Evolutionary conservation across 768 basidiomycete species (phyloP), one percentile per base, ranked within the genome.

Genomic region (Inosperma sp.): DNA sequence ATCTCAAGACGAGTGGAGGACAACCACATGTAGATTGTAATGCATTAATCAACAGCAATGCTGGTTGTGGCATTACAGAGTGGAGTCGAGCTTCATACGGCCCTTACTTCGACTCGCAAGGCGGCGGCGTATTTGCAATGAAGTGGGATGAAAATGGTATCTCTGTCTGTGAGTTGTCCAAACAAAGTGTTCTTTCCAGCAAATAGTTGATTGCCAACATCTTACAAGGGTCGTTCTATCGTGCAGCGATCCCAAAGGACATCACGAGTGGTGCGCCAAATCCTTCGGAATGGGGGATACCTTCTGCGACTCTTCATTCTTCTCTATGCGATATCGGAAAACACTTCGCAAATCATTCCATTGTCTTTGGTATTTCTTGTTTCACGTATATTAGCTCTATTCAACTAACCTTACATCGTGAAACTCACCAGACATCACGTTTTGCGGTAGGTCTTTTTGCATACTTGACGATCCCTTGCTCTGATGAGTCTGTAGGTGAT

Each of bases 91-190:
- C 86, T 2, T 93, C 91, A 0, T 93, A 88, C 65, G 92, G 92
- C 0, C 82, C 85, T 30, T 79, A 77, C 46, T 93, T 93, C 62
- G 91, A 93, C 54, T 75, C 76, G 1, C 81, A 80, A 60, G 80
- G 85, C 8, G 92, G 92, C 4, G 92, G 92, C 3, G 82, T 91
- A 3, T 93, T 89, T 62, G 89, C 82, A 1, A 90, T 91, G 87
- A 85, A 86, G 58, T 93, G 92, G 92, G 87, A 92, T 60, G 78
- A 82, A 52, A 75, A 73, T 53, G 82, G 83, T 2, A 88, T 91
- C 49, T 78, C 82, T 33, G 77, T 88, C 55, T 90, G 88, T 90
- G 54, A 64, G 87, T 73, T n/a, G 8, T 14, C 17, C 16, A 33
- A 16, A 3, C 25, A 10, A 30, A 19, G n/a, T 21, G 3, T 22